Evolutionary conservation across 148 eudicot genomes (phyloP), one percentile per base, ranked within the genome.

Genomic region (Diospyros lotus): DNA sequence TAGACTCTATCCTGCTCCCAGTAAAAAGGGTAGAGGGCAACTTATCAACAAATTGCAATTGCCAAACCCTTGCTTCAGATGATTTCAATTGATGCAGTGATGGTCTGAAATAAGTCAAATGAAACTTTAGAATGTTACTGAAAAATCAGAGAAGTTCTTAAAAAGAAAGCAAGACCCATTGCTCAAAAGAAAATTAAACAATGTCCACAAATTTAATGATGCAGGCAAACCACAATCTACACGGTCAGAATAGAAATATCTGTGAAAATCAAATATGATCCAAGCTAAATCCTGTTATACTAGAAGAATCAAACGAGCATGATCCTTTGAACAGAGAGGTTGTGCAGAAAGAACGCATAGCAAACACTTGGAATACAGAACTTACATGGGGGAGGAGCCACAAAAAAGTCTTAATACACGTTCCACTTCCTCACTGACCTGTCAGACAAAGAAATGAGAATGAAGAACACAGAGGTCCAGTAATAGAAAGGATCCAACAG

Each of bases 401-500:
- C 58, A 74, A 58, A 51, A 60, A 40, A 12, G 44, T 46, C 69
- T n/a, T 56, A 84, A 58, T 59, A 75, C 66, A 14, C 40, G 80
- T 56, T 87, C 86, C 66, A 90, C 80, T 79, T 89, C 94, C 73
- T 93, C 90, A 62, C 81, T 80, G 65, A 93, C 93, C 96, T 91
- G 83, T 81, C 64, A 58, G 43, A 66, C 60, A 69, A 76, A 64
- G 41, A 59, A 4, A 62, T 3, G n/a, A 12, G 28, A 73, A 73
- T 73, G 62, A 40, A 38, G 42, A 56, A 18, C 52, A 59, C 12
- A 14, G 45, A 64, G 60, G 63, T 12, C 28, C 4, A 1, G 51
- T 10, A 50, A 48, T 38, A 64, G 45, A 73, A 63, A 38, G 39
- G 48, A 55, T 39, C 12, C 58, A 55, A 66, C 0, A 28, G 28